A percentile compares a stretch with the other conserved stretches of the same genome.
Evolutionary conservation across 2,329 filamentous ascomycete species (phyloP).

Genomic region (Ceratocystis colombiana): DNA sequence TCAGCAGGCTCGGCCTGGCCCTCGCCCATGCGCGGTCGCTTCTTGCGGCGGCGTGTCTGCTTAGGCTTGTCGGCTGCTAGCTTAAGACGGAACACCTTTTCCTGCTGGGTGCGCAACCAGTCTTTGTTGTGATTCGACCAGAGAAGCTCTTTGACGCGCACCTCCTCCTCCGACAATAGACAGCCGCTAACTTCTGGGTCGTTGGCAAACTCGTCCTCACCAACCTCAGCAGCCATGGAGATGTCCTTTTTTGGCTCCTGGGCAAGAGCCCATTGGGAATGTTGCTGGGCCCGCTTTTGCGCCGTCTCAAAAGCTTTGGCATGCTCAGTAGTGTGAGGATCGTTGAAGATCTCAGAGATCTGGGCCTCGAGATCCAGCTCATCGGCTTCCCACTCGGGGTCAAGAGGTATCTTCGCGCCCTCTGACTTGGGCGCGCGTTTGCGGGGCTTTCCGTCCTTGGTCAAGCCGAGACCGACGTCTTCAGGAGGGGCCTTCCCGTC

Average conservation of each 20-base stretch:
- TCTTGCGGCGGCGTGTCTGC: slow-evolving; percentile 46
- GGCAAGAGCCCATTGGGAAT: slow-evolving; percentile 43
- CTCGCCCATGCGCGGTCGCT: slow-evolving; percentile 51
- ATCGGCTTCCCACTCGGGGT: slow-evolving; percentile 52
- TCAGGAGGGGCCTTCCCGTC: slow-evolving; percentile 19
- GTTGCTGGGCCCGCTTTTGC: slow-evolving; percentile 45
- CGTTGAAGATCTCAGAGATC: slow-evolving; percentile 59
- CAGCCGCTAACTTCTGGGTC: slow-evolving; percentile 82
- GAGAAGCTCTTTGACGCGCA: slow-evolving; percentile 74
- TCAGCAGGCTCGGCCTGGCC: slow-evolving; percentile 56
- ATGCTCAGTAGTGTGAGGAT: slow-evolving; percentile 48
- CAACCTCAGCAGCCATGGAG: slow-evolving; percentile 55
- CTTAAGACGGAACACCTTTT: slow-evolving; percentile 68
- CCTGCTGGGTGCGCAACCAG: slow-evolving; percentile 78
- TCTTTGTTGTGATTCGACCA: slow-evolving; percentile 95
- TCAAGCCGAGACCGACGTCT: slow-evolving; percentile 27
- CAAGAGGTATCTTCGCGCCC: slow-evolving; percentile 44
- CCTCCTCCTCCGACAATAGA: slow-evolving; percentile 61
- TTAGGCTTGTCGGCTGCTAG: slow-evolving; percentile 48
- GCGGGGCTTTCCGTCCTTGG: slow-evolving; percentile 12
- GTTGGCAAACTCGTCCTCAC: slow-evolving; percentile 74
- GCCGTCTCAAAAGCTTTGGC: slow-evolving; percentile 49
- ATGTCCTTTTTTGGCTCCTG: slow-evolving; percentile 40
- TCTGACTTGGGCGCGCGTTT: slow-evolving; percentile 22
- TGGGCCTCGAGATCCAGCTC: slow-evolving; percentile 59